Percentiles rank a stretch among this genome's conserved stretches.
phyloP scores from a whole-genome alignment of 352 stramenopile genomes.

The Globisporangium carolinianum region DNA sequence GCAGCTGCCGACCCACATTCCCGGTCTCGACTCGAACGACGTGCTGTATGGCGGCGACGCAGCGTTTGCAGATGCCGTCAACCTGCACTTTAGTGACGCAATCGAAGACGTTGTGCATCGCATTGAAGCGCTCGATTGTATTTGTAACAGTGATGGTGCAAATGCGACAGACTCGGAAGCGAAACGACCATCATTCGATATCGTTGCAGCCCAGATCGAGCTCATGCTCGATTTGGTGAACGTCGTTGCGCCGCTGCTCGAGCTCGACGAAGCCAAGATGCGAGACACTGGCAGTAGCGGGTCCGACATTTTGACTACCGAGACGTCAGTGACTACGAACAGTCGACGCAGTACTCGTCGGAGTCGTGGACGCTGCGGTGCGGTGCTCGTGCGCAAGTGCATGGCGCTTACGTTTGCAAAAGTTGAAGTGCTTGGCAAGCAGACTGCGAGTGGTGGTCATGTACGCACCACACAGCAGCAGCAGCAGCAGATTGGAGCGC shows the following conservation, averaged over 20 bases:
- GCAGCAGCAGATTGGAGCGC: not conserved
- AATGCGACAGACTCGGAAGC: not conserved
- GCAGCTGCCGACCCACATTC: conserved; percentile 24
- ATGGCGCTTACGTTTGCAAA: conserved; percentile 13
- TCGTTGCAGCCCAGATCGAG: conserved; percentile 26
- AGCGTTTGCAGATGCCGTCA: conserved; percentile 42
- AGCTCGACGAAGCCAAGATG: conserved; percentile 19
- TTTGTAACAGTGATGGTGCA: not conserved
- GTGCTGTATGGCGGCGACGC: conserved; percentile 68
- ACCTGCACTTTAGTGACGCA: conserved; percentile 33
- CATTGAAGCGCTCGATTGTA: conserved; percentile 30
- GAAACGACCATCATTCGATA: not conserved
- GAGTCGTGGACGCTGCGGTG: conserved; percentile 24
- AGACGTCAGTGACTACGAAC: not conserved
- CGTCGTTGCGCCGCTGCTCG: conserved; percentile 24
- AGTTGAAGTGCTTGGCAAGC: conserved; percentile 5
- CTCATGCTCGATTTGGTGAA: conserved; percentile 67
- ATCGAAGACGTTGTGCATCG: conserved; percentile 44
- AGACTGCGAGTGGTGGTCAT: conserved; percentile 1
- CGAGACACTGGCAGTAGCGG: no score
- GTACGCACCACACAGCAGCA: conserved; percentile 1
- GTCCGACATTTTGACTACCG: no score
- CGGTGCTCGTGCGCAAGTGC: conserved; percentile 37
- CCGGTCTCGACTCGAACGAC: conserved; percentile 79
- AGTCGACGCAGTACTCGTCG: conserved; percentile 13